Percentiles rank a stretch among this genome's conserved stretches.
These are phyloP conservation scores for Teunomyces pallodes DNA, from an alignment of 805 yeast species.

Conservation along the genomic window DNA sequence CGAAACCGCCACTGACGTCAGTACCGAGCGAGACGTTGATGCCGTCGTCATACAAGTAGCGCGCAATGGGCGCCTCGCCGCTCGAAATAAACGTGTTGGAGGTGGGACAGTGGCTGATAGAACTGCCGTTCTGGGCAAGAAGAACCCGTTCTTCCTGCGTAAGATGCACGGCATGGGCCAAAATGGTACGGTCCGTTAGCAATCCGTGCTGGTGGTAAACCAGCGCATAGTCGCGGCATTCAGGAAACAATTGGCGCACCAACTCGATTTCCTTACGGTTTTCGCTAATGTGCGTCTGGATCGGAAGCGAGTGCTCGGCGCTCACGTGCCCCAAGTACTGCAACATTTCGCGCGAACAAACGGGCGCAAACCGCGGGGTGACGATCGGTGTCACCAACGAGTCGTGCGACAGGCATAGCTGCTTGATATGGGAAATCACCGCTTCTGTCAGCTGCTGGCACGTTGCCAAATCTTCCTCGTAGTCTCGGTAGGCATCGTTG, in stretches of 20 bases:
- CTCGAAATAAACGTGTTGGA: slow-evolving; percentile 85
- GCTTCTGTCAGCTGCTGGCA: slow-evolving; percentile 52
- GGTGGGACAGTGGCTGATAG: slow-evolving; percentile 91
- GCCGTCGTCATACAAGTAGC: slow-evolving; percentile 56
- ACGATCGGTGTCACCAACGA: slow-evolving; percentile 64
- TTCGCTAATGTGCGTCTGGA: slow-evolving; percentile 92
- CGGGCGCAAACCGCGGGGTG: slow-evolving; percentile 94
- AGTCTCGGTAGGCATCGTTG: slow-evolving; percentile 62
- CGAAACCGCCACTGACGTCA: slow-evolving; percentile 44
- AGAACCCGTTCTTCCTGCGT: slow-evolving; percentile 59
- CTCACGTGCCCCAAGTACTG: slow-evolving; percentile 57
- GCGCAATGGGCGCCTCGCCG: slow-evolving; percentile 81
- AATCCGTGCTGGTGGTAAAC: slow-evolving; percentile 69
- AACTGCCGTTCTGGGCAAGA: slow-evolving; percentile 54
- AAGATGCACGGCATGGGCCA: slow-evolving; percentile 89
- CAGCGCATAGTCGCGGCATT: slow-evolving; percentile 62
- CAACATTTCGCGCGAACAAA: slow-evolving; percentile 67
- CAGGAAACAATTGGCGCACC: slow-evolving; percentile 73
- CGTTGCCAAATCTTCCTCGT: slow-evolving; percentile 59
- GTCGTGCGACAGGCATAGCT: slow-evolving; percentile 50
- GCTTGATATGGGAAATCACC: slow-evolving; percentile 55
- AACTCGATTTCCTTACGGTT: slow-evolving; percentile 71
- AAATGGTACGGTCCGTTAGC: slow-evolving; percentile 61
- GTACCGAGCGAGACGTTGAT: slow-evolving; percentile 71
- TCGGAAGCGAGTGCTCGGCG: slow-evolving; percentile 53